Evolutionary conservation across 345 rosid species (phyloP).

Genomic region (Carallia brachiata): DNA sequence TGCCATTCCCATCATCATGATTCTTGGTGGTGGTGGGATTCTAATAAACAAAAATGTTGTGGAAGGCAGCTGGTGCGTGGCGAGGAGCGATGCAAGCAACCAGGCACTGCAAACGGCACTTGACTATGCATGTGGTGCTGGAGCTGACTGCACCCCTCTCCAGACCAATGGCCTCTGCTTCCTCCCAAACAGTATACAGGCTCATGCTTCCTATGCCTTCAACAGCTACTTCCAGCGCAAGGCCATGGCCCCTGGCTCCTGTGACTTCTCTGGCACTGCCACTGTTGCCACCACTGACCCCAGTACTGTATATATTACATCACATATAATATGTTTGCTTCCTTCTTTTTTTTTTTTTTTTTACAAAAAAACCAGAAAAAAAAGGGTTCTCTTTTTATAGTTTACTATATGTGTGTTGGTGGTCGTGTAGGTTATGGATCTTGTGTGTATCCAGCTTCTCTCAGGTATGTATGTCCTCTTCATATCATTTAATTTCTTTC

Average conservation of each 20-base stretch:
- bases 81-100: conserved; percentile 61
- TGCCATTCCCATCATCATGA: not conserved
- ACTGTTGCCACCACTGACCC: conserved; percentile 71
- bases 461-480: conserved; percentile 36
- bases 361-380: not conserved
- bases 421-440: conserved; percentile 68
- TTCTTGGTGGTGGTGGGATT: not conserved
- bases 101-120: conserved; percentile 58
- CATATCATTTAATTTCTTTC: not conserved
- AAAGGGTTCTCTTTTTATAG: no score
- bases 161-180: conserved; percentile 54
- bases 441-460: conserved; percentile 68
- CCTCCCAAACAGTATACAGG: conserved; percentile 64
- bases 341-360: not conserved
- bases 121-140: conserved; percentile 66
- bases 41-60: not conserved
- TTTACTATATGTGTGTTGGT: not conserved
- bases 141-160: conserved; percentile 69
- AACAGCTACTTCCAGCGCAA: conserved; percentile 69
- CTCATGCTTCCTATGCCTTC: conserved; percentile 82
- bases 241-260: conserved; percentile 70
- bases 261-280: conserved; percentile 77
- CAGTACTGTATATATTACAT: conserved; percentile 29
- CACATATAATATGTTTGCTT: not conserved
- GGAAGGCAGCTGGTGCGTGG: conserved; percentile 62